Conservation (phyloP, 345 rosid genomes). For the Salix suchowensis region DNA sequence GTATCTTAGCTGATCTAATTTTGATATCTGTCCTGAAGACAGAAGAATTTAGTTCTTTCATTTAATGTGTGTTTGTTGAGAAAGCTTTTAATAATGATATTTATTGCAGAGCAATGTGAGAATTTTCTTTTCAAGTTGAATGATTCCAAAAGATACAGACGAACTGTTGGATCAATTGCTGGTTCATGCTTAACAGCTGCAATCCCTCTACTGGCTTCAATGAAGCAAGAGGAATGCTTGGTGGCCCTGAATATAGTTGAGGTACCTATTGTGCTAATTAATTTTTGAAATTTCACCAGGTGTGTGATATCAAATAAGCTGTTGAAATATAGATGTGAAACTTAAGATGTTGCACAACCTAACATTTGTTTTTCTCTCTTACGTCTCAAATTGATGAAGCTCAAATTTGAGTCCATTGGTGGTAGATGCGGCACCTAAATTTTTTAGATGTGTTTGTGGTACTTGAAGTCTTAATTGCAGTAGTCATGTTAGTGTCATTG, state of each 20-base stretch:
- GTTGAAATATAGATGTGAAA: not conserved
- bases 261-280: slow-evolving; percentile 34
- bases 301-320: not conserved
- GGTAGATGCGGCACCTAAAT: too few relatives aligned
- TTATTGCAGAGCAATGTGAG: slow-evolving; percentile 57
- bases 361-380: too few relatives aligned
- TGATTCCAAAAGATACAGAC: slow-evolving; percentile 70
- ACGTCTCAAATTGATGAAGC: too few relatives aligned
- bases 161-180: slow-evolving; percentile 73
- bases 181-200: slow-evolving; percentile 71
- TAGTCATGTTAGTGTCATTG: too few relatives aligned
- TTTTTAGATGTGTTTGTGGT: too few relatives aligned
- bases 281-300: not conserved
- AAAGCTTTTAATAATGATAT: not conserved
- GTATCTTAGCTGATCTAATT: too few relatives aligned
- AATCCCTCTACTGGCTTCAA: slow-evolving; percentile 73
- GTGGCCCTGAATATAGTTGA: slow-evolving; percentile 73
- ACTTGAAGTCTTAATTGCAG: too few relatives aligned
- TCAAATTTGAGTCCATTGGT: too few relatives aligned
- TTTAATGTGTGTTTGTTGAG: not conserved
- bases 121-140: slow-evolving; percentile 50
- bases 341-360: not conserved
- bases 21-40: too few relatives aligned
- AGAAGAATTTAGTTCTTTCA: too few relatives aligned
- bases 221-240: slow-evolving; percentile 61